These are phyloP conservation scores for Mychonastes homosphaera DNA, from an alignment of 139 green algal genomes.

Conservation along the genomic window DNA sequence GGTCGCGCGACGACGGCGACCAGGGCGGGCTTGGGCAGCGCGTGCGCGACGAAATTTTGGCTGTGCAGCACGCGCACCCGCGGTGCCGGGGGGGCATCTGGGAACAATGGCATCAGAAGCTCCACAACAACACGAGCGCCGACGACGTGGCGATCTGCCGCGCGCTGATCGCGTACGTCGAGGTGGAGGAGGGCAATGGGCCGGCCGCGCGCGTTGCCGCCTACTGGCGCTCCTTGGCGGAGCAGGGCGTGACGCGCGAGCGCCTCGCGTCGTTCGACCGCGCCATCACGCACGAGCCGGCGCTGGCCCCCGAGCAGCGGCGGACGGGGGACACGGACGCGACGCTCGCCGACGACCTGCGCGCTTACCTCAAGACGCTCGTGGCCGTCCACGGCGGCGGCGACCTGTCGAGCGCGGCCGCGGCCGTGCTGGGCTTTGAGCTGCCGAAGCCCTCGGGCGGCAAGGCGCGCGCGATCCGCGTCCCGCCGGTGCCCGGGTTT, in stretches of 20 bases:
- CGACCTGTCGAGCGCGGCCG: conserved; percentile 43
- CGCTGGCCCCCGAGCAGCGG: conserved; percentile 28
- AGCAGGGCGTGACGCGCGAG: conserved; percentile 32
- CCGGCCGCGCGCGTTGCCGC: no score
- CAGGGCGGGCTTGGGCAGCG: conserved; percentile 55
- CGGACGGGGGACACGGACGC: conserved; percentile 10
- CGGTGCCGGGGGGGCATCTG: conserved; percentile 45
- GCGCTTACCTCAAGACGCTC: conserved; percentile 39
- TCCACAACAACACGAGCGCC: conserved; percentile 76
- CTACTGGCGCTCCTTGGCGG: background rate
- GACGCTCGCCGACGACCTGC: conserved; percentile 44
- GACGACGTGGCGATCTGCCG: conserved; percentile 71
- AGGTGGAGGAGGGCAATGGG: background rate
- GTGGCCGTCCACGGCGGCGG: conserved; percentile 55
- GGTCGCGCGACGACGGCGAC: conserved; percentile 39
- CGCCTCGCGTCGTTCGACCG: conserved; percentile 54
- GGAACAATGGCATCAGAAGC: conserved; percentile 80
- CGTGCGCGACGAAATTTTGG: conserved; percentile 63
- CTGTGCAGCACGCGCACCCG: conserved; percentile 42
- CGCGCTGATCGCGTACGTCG: conserved; percentile 41
- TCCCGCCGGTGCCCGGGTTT: background rate
- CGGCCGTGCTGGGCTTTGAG: conserved; percentile 63
- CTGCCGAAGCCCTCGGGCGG: no score
- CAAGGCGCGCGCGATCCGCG: no score
- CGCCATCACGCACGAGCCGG: conserved; percentile 40